Evolutionary conservation across 768 basidiomycete species (phyloP), one percentile per base, ranked within the genome.

Genomic region (Pleurotus djamor): DNA sequence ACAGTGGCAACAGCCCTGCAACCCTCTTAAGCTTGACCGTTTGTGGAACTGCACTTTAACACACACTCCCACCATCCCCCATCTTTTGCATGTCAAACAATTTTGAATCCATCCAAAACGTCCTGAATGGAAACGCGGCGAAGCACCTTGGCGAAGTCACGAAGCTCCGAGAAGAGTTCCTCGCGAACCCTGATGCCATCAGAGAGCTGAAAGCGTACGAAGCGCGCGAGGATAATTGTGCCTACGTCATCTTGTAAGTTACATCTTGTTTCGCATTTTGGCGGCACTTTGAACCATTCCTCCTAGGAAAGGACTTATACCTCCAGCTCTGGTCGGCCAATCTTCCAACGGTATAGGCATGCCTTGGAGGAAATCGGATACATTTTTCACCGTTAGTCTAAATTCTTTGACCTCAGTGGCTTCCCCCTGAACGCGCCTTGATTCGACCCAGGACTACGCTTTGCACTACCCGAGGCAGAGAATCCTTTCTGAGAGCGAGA

Each of bases 301-400:
- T 5, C 17, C 45, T 16, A 55, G 54, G 2, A 55, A 55, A 55
- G 54, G 54, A 9, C 41, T 55, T 17, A 14, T 55, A 44, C 54
- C 54, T 4, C n/a, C n/a, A 43, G 4, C 14, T 14, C 38, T 55
- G 4, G 16, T 55, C 38, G 54, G 54, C 14, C n/a, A 43, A 28
- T 8, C 28, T n/a, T 41, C 54, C 8, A 55, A 6, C 28, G 54
- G 41, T 14, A 3, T 55, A 28, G 54, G 54, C 16, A 10, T 34
- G 1, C 37, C 54, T 1, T 55, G 54, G 54, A n/a, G 16, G 32
- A 55, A 43, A n/a, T 55, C 54, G 5, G 54, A 55, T 32, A 55
- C 54, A 12, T 55, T 55, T 43, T 55, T 55, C 38, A 55, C 54
- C 16, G 54, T 55, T 14, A 14, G 54, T 55, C 28, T n/a, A 43